Conservation (phyloP, 106 monocot species). For the Dendrobium catenatum region DNA sequence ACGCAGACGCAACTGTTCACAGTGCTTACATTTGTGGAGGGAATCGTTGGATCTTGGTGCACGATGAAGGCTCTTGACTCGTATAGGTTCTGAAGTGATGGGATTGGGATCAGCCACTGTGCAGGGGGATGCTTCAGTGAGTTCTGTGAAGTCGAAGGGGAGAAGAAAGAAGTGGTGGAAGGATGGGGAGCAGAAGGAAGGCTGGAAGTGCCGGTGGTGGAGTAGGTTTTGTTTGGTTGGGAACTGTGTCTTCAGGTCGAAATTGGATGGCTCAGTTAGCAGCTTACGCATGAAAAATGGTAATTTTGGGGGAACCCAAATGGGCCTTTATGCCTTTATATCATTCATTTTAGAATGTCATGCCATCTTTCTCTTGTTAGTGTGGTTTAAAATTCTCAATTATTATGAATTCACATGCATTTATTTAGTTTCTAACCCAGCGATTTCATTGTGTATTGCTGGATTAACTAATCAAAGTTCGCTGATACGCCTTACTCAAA, state of each 20-base stretch:
- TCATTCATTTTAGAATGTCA: not conserved
- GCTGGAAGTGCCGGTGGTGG: not conserved
- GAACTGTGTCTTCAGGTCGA: not conserved
- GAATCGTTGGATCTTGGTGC: not conserved
- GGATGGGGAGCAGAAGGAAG: not conserved
- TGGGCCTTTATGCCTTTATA: not conserved
- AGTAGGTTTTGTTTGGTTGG: conserved; percentile 3
- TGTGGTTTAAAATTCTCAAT: not conserved
- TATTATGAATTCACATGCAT: no score
- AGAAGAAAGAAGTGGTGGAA: not conserved
- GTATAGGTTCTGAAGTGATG: not conserved
- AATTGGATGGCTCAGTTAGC: not conserved
- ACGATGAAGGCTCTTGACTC: not conserved
- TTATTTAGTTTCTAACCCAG: no score
- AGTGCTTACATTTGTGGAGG: not conserved
- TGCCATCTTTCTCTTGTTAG: not conserved
- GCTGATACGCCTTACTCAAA: no score
- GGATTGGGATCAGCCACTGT: not conserved
- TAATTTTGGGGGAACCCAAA: not conserved
- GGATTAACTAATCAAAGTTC: no score
- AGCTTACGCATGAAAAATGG: conserved; percentile 1
- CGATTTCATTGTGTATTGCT: no score
- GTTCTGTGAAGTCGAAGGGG: conserved; percentile 1
- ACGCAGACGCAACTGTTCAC: not conserved
- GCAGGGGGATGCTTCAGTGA: not conserved